These are phyloP conservation scores for Dactylellina sp. DNA, from an alignment of 2,329 filamentous ascomycete genomes.

Conservation along the genomic window DNA sequence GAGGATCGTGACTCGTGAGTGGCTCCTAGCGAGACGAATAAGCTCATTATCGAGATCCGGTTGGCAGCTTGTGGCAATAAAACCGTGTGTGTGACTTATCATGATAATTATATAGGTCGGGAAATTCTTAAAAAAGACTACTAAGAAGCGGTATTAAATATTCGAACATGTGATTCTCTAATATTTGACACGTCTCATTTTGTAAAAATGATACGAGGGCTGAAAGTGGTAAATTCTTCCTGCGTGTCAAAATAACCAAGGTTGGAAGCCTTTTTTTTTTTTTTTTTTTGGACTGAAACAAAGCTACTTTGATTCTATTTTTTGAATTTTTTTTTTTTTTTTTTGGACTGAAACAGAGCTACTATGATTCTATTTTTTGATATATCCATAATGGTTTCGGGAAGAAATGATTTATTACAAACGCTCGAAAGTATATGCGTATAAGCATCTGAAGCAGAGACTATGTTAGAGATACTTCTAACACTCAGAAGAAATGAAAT, in stretches of 20 bases:
- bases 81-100: constrained; percentile 37
- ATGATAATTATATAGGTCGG: constrained; percentile 32
- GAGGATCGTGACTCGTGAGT: constrained; percentile 32
- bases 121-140: constrained; percentile 23
- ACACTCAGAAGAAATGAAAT: constrained; percentile 30
- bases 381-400: constrained; percentile 45
- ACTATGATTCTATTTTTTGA: constrained; percentile 40
- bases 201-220: constrained; percentile 25
- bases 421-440: constrained; percentile 13
- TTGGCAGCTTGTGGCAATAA: constrained; percentile 24
- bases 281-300: constrained; percentile 16
- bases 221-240: constrained; percentile 7
- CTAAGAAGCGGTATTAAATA: constrained; percentile 3
- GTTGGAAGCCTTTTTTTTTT: constrained; percentile 5
- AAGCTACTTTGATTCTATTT: constrained; percentile 37
- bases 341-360: constrained; percentile 23
- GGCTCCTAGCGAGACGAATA: constrained; percentile 44
- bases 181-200: constrained; percentile 31
- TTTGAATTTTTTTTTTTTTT: too few relatives aligned
- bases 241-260: background rate
- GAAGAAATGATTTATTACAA: constrained; percentile 31
- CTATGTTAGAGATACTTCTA: constrained; percentile 2
- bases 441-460: constrained; percentile 19
- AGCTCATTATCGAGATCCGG: constrained; percentile 36
- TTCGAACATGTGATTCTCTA: constrained; percentile 30